Base-by-base conservation (phyloP, 306 rosid species). In the Ochetophila trinervis region DNA sequence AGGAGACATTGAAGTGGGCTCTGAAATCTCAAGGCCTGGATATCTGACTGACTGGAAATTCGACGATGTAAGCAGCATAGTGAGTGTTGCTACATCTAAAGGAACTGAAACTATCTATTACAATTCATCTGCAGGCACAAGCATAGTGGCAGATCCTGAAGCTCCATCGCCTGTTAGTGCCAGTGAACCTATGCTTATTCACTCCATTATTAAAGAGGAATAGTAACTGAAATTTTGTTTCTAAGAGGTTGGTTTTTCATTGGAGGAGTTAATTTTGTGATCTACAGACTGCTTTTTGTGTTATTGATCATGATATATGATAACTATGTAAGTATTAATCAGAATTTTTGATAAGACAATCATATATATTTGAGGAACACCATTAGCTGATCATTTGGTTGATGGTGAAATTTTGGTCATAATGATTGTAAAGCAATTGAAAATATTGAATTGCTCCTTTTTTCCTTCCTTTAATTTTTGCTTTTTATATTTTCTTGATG, bases 11-110 rank as follows among this genome's bases (percentile, higher is more conserved):
- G 97, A 87, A 73, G 88, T 83, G 78, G 45, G 74, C 74, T 5
- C 74, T 30, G 85, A 82, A 27, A 79, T 81, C 64, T 52, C 90
- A 17, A 79, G 61, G 81, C 96, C 96, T 12, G 88, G 87, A 24
- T 89, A 89, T 76, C 34, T 89, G 57, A 71, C 85, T 4, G 87
- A 84, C 35, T 86, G 87, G 96, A 84, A 70, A 55, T 89, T 75
- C 35, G 78, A 83, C 19, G 96, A 83, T 37, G 71, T 32, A 24
- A 76, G 51, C 32, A 74, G 58, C 82, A 8, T 62, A 4, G 68
- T 68, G 66, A 72, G 70, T 5, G 69, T 30, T 53, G 0, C 50
- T 44, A 82, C 65, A 36, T 24, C 67, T n/a, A 13, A 30, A 27
- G 63, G 53, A 16, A 67, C 53, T 9, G 62, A 54, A 34, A 35